A percentile compares a stretch with the other conserved stretches of the same genome.
Evolutionary conservation across 257 asterid genomes (phyloP).

Genomic region (Solanum ossicruentum): DNA sequence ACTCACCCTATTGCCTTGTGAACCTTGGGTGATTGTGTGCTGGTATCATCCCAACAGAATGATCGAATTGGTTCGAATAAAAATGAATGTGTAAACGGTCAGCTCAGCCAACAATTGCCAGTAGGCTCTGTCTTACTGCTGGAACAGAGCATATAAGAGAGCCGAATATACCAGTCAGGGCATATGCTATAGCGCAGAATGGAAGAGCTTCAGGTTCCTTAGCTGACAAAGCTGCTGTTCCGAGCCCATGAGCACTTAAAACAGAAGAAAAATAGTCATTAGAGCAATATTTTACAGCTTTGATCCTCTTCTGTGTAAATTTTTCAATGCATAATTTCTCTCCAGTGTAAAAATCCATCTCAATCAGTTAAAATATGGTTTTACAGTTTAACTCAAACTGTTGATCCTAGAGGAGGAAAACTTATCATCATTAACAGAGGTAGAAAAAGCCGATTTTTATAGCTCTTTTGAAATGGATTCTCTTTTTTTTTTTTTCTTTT

Average conservation of each 20-base stretch:
- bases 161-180: conserved; percentile 88
- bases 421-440: neutral
- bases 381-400: neutral
- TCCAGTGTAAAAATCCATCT: neutral
- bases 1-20: neutral
- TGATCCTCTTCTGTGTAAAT: neutral
- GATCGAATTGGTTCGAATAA: neutral
- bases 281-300: neutral
- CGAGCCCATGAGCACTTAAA: conserved; percentile 88
- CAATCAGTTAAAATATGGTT: neutral
- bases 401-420: neutral
- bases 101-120: conserved; percentile 62
- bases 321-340: neutral
- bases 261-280: neutral
- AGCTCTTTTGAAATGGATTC: neutral
- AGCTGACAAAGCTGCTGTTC: conserved; percentile 97
- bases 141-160: conserved; percentile 90
- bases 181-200: conserved; percentile 94
- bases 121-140: conserved; percentile 76
- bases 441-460: neutral
- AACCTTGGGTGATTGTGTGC: neutral
- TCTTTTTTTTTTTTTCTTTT: neutral
- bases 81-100: neutral
- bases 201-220: conserved; percentile 99
- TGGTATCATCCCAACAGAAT: neutral